Percentiles rank a stretch among this genome's conserved stretches.
These are phyloP conservation scores for Xylariaceae sp. DNA, from an alignment of 2,329 filamentous ascomycete genomes.

Conservation along the genomic window DNA sequence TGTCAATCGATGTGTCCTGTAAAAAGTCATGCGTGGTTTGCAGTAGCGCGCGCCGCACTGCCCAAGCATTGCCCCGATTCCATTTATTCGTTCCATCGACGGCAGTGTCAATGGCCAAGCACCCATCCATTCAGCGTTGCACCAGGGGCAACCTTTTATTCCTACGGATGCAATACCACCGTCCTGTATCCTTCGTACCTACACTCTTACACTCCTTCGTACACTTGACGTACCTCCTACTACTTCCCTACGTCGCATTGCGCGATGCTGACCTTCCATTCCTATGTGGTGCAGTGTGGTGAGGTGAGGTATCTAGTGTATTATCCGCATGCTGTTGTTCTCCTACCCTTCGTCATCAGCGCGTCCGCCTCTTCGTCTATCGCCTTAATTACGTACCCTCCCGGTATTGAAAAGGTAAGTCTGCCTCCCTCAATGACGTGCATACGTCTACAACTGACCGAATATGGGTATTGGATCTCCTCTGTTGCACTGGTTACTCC, in stretches of 20 bases:
- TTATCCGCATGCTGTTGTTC: background rate
- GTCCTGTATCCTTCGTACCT: no score
- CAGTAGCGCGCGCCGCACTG: constrained; percentile 12
- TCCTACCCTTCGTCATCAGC: background rate
- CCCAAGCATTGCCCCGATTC: constrained; percentile 9
- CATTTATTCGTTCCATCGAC: background rate
- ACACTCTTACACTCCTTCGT: no score
- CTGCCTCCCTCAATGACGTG: background rate
- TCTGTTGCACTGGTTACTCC: no score
- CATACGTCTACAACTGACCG: background rate
- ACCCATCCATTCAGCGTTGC: background rate
- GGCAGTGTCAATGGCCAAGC: background rate
- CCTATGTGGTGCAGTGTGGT: no score
- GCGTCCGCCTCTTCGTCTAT: background rate
- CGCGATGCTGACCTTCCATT: background rate
- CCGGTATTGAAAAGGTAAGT: background rate
- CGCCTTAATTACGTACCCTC: background rate
- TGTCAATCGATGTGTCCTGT: background rate
- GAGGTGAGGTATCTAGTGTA: no score
- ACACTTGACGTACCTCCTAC: background rate
- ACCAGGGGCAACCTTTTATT: background rate
- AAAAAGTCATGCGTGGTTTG: constrained; percentile 9
- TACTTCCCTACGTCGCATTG: background rate
- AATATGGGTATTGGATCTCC: background rate
- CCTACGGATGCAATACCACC: background rate